A percentile compares a stretch with the other conserved stretches of the same genome.
phyloP scores from a whole-genome alignment of 2,329 filamentous ascomycete genomes.

The Aureobasidium melanogenum region DNA sequence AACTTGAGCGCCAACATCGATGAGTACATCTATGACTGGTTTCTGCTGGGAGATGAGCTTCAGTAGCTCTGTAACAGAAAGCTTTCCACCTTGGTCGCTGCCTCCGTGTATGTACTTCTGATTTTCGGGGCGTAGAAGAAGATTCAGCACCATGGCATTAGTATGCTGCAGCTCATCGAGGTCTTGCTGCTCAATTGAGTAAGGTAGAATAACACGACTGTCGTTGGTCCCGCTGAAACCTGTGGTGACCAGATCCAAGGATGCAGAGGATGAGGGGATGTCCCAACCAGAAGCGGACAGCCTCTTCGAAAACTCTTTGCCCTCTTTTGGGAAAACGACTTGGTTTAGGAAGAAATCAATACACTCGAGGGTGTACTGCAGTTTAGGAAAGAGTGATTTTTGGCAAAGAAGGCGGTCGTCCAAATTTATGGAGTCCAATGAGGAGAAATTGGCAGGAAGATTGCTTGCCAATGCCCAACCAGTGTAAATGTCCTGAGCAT shows the following conservation, averaged over 20 bases:
- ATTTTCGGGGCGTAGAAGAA: conserved; percentile 50
- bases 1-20: conserved; percentile 65
- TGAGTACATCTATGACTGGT: conserved; percentile 46
- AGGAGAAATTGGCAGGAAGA: conserved; percentile 15
- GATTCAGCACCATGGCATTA: conserved; percentile 55
- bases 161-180: conserved; percentile 50
- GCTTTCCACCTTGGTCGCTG: neutral
- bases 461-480: conserved; percentile 16
- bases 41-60: conserved; percentile 32
- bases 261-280: conserved; percentile 41
- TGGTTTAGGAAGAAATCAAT: conserved; percentile 61
- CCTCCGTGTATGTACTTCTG: conserved; percentile 16
- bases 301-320: conserved; percentile 56
- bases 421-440: conserved; percentile 21
- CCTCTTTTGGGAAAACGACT: conserved; percentile 57
- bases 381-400: conserved; percentile 23
- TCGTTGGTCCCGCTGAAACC: conserved; percentile 69
- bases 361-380: conserved; percentile 44
- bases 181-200: conserved; percentile 55
- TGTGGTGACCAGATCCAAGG: conserved; percentile 40
- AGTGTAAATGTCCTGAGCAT: conserved; percentile 21
- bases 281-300: conserved; percentile 62
- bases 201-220: conserved; percentile 48
- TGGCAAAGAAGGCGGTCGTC: conserved; percentile 18
- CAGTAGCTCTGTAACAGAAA: conserved; percentile 31